Conservation (phyloP, 306 rosid genomes). For the Sphenostylis stenocarpa region DNA sequence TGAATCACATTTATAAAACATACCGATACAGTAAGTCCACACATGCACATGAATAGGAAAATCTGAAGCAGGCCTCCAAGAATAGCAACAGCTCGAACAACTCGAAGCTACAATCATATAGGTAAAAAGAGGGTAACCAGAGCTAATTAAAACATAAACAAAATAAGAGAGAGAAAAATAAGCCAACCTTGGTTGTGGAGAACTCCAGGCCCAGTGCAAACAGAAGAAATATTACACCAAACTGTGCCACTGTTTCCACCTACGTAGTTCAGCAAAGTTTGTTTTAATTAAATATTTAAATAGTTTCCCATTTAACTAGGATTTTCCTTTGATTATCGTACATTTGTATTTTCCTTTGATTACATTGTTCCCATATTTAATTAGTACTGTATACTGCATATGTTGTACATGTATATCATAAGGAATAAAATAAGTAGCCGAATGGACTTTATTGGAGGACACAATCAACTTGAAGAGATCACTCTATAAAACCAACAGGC, state of each 20-base stretch:
- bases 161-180: conserved; percentile 24
- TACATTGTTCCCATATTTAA: neutral
- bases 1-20: conserved; percentile 32
- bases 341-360: neutral
- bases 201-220: conserved; percentile 98
- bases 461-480: neutral
- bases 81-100: conserved; percentile 90
- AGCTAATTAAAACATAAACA: conserved; percentile 12
- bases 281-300: neutral
- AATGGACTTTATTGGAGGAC: neutral
- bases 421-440: neutral
- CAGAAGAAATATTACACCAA: conserved; percentile 96
- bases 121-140: conserved; percentile 6
- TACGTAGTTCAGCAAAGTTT: conserved; percentile 37
- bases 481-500: neutral
- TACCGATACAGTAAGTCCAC: conserved; percentile 86
- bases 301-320: neutral
- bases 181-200: conserved; percentile 71
- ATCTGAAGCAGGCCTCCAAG: conserved; percentile 94
- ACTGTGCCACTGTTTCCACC: conserved; percentile 99
- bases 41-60: conserved; percentile 89
- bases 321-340: neutral
- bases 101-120: conserved; percentile 69
- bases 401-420: neutral
- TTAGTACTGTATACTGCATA: neutral